Evolutionary conservation across 768 basidiomycete genomes (phyloP), one percentile per base, ranked within the genome.

Genomic region (Dacryopinax primogenitus): DNA sequence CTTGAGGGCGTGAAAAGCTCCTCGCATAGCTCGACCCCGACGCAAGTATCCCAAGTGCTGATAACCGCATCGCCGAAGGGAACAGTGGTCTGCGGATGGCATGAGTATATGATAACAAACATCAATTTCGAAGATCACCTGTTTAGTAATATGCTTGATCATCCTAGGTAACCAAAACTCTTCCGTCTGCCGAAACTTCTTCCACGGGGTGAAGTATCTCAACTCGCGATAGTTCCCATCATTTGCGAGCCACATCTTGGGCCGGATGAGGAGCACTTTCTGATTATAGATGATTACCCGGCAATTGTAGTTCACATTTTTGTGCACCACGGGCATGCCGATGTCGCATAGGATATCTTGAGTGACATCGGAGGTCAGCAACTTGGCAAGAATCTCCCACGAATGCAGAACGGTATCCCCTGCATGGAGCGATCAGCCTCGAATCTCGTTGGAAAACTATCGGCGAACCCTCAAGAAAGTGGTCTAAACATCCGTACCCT

Each of bases 221-320:
- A 88, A 77, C 75, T 81, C 79, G 69, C 96, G 88, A 74, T 99
- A 99, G 72, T 98, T 98, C 2, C 96, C 96, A 71, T 96, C 92
- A 72, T 98, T 98, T 1, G 96, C 96, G 47, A 99, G 80, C 96
- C 96, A 99, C 94, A 99, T 94, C 78, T 98, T 99, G 0, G 96
- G 96, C 26, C 96, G 85, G 68, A 99, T 98, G 68, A 97, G 84
- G 0, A 97, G 76, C 66, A 99, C 93, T 76, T 90, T 83, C 64
- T 84, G 81, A 76, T 93, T 81, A 72, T 92, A 83, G 44, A 94
- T 84, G 73, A 98, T 86, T 35, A 98, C 80, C 21, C 96, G 87
- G 74, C 92, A 96, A 72, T 99, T 99, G 78, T 97, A 98, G 68
- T 88, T 94, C 58, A 93, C 92, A 73, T 96, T 98, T 82, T 97